Conservation (phyloP, 352 stramenopile genomes). For the Globisporangium echinulatum region DNA sequence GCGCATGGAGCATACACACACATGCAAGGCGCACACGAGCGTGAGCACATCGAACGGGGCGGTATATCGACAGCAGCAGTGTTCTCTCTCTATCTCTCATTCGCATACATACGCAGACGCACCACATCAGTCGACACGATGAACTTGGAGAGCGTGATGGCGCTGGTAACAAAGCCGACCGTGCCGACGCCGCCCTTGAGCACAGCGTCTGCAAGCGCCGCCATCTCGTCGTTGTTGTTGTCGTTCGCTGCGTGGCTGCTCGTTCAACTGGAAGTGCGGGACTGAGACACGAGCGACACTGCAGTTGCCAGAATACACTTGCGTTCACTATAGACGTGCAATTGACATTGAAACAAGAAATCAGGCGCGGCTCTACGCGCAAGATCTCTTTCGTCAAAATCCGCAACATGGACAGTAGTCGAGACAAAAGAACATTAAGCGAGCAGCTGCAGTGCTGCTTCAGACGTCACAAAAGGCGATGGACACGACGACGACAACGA, state of each 20-base stretch:
- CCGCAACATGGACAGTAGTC: too few relatives aligned
- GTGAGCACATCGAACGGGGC: neutral
- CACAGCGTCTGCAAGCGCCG: slow-evolving; percentile 45
- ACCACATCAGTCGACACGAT: slow-evolving; percentile 69
- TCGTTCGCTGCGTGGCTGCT: neutral
- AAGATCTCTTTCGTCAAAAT: neutral
- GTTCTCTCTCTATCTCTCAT: neutral
- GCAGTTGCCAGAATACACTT: neutral
- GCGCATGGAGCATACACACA: neutral
- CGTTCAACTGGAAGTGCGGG: neutral
- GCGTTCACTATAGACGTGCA: neutral
- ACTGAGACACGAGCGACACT: neutral
- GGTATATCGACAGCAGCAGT: neutral
- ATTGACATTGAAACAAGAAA: neutral
- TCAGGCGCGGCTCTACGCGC: neutral
- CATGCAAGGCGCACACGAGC: neutral
- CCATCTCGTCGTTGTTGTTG: slow-evolving; percentile 22
- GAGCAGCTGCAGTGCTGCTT: neutral
- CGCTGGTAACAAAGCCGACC: slow-evolving; percentile 68
- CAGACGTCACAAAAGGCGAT: neutral
- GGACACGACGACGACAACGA: neutral
- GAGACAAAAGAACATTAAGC: neutral
- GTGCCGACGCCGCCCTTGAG: slow-evolving; percentile 65
- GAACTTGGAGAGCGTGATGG: slow-evolving; percentile 78
- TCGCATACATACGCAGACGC: slow-evolving; percentile 11